Base-by-base conservation (phyloP, 192 early-diverging fungal genomes). In the Coemansia sp. region DNA sequence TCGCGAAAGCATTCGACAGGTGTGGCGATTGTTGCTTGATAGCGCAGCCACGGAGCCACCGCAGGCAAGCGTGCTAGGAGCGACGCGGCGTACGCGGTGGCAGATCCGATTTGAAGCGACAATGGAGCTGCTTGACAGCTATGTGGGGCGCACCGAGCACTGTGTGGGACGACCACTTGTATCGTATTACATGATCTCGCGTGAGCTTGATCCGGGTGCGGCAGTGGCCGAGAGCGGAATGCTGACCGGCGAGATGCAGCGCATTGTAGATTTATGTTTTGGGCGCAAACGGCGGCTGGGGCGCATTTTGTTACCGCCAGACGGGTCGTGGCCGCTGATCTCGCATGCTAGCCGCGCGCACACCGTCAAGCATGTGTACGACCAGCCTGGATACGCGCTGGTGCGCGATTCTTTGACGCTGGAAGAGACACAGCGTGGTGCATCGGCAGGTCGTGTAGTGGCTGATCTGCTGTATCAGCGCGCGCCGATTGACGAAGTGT, bases 271-370 rank as follows among this genome's bases (percentile, higher is more conserved):
- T 23, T 54, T 81, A 49, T 81, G 78, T 41, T 68, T 81, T 59
- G 66, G 65, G 7, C 78, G 78, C 60, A 81, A 81, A 51, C 78
- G 78, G 21, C 60, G 78, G 32, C 73, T 81, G 0, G 78, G 78
- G 5, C 65, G 78, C 53, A 81, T 81, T 15, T 63, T 81, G n/a
- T 56, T 81, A 51, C 78, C 78, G 50, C 78, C 69, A 29, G 90
- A 91, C 69, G 88, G 88, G 2, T 88, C 88, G 5, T 91, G 90
- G 90, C 88, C 88, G 53, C 66, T 91, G 43, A 89, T 91, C 23
- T 88, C 88, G n/a, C 88, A 89, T 61, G 79, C 88, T 21, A 75
- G 73, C 21, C 41, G 63, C 23, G 65, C 73, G 14, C 73, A 76
- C 39, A 76, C 67, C 23, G 64, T 78, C 39, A 77, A 73, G 48